Evolutionary conservation across 805 yeast genomes (phyloP).

Genomic region (Myxozyma sirexii): DNA sequence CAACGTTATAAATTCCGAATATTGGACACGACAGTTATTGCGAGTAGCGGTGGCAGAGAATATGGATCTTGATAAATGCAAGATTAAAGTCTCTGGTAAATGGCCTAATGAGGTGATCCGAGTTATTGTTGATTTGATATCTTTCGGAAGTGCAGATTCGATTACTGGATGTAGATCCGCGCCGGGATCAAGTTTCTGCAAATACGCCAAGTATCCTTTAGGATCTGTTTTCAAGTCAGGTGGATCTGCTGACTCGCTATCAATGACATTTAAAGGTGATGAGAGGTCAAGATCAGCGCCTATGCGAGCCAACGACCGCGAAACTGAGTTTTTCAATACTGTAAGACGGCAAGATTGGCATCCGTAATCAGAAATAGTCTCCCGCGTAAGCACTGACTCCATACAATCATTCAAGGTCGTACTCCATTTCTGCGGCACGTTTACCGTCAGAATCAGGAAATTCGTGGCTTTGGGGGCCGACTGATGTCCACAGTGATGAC

Average conservation of each 20-base stretch:
- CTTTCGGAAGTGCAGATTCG: slow-evolving; percentile 44
- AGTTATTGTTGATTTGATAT: slow-evolving; percentile 64
- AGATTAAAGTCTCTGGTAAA: slow-evolving; percentile 70
- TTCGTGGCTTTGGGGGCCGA: slow-evolving; percentile 63
- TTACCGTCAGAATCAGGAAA: slow-evolving; percentile 71
- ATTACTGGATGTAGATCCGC: slow-evolving; percentile 60
- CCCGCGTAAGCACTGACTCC: slow-evolving; percentile 60
- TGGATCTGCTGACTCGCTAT: background rate
- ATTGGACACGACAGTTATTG: slow-evolving; percentile 71
- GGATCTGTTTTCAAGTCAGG: slow-evolving; percentile 35
- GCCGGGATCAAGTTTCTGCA: slow-evolving; percentile 53
- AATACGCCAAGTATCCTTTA: slow-evolving; percentile 45
- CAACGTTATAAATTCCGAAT: slow-evolving; percentile 58
- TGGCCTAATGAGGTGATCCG: slow-evolving; percentile 63
- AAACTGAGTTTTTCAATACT: slow-evolving; percentile 3
- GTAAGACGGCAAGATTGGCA: slow-evolving; percentile 70
- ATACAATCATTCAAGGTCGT: slow-evolving; percentile 59
- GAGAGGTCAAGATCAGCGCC: background rate
- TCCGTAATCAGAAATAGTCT: slow-evolving; percentile 71
- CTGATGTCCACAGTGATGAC: slow-evolving; percentile 64
- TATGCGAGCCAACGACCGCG: background rate
- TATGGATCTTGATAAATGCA: slow-evolving; percentile 87
- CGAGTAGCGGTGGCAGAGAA: slow-evolving; percentile 68
- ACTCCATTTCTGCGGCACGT: slow-evolving; percentile 61
- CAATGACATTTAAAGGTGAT: background rate